Conservation (phyloP, 352 stramenopile genomes). For the Albugo laibachii region DNA sequence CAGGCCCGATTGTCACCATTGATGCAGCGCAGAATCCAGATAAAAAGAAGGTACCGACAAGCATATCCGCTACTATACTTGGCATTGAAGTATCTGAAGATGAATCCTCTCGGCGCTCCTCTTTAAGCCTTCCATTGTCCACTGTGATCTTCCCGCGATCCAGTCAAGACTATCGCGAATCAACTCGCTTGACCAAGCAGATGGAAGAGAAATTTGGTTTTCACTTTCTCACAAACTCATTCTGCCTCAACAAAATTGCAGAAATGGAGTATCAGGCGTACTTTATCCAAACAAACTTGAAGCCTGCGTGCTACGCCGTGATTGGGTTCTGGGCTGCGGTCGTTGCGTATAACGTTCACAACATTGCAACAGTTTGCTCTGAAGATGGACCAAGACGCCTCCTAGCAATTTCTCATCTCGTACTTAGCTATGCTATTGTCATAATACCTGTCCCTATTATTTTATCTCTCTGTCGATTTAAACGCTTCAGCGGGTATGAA, state of each 20-base stretch:
- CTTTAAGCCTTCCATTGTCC: conserved; percentile 35
- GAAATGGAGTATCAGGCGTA: conserved; percentile 69
- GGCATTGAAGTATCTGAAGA: no score
- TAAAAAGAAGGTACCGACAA: no score
- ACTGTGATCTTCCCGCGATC: conserved; percentile 53
- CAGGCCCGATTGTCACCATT: no score
- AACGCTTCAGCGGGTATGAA: conserved; percentile 33
- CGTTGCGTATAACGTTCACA: conserved; percentile 24
- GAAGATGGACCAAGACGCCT: conserved; percentile 6
- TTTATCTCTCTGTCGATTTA: conserved; percentile 23
- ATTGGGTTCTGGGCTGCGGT: conserved; percentile 19
- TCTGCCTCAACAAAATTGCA: conserved; percentile 27
- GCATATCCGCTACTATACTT: no score
- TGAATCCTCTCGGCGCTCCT: conserved; percentile 19
- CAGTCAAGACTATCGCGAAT: conserved; percentile 41
- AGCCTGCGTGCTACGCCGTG: conserved; percentile 38
- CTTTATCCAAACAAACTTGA: conserved; percentile 47
- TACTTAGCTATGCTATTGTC: conserved; percentile 32
- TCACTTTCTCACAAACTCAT: conserved; percentile 61
- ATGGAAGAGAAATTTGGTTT: conserved; percentile 73
- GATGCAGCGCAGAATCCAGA: no score
- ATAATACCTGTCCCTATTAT: conserved; percentile 38
- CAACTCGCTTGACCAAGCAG: conserved; percentile 27
- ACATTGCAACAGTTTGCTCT: conserved; percentile 16
- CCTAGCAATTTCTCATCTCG: conserved; percentile 9